Evolutionary conservation across 129 eudicot genomes (phyloP), one percentile per base, ranked within the genome.

Genomic region (Cynara cardunculus): DNA sequence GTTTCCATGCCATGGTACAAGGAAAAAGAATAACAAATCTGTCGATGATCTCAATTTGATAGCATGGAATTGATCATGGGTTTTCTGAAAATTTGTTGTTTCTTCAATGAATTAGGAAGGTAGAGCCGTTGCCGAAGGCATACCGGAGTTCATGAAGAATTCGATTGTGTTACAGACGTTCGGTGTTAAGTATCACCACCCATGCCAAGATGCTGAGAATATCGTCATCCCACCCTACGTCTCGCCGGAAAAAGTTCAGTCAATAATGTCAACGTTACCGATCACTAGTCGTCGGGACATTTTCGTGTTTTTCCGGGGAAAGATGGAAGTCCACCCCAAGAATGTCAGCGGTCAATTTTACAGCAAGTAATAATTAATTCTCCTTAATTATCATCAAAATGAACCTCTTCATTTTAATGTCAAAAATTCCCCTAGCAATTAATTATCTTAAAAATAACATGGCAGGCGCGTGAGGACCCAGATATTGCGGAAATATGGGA

Each of bases 311-410:
- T 94, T 94, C 83, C 78, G 98, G 83, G 97, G 97, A 1, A 91
- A 94, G 77, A 91, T 94, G 97, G 98, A 94, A 76, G 86, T 94
- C 11, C 95, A 89, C 75, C 98, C 98, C 1, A 94, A 94, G 73
- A 91, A 94, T 24, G 88, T 94, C 75, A 90, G 97, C 78, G 97
- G 97, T 24, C 98, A 90, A 21, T 89, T 82, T 75, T 94, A 94
- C 86, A 87, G 98, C 97, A 94, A 87, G 98, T 94, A 88, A 79
- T 78, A 2, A 53, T 41, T 49, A 22, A 11, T 75, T 16, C 49
- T 1, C 24, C 5, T 10, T 19, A 25, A 25, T 19, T 28, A 11
- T 8, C 16, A 41, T 64, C 44, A 25, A 32, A 21, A 28, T 62
- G 21, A 22, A 25, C 30, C 41, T 22, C 11, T 34, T n/a, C 22